Base-by-base conservation (phyloP, 73 alveolate genomes). In the Paramecium sexaurelia region DNA sequence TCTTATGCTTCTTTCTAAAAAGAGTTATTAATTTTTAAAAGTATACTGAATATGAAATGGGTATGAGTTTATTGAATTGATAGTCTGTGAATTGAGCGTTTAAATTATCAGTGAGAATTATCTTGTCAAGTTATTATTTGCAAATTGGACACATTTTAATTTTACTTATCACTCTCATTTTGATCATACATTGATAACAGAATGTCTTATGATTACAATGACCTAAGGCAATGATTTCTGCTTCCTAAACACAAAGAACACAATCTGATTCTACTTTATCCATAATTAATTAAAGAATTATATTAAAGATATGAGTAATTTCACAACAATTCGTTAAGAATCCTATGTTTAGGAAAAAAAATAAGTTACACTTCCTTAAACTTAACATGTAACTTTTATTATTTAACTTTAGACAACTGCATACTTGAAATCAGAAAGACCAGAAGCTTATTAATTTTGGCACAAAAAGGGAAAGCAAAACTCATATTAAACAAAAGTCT, bases 181-280 rank as follows among this genome's bases (percentile, higher is more conserved):
- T 86, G 51, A 61, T 61, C 87, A 61, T 55, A 33, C 93, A 86
- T 55, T 33, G 56, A 86, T 86, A 86, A 61, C 93, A 86, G 87
- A 86, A 61, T 57, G 82, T 55, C 24, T 86, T 86, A 41, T 86
- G 93, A 67, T 86, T 86, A 55, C 93, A 86, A 26, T 86, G 84
- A 57, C 93, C 93, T 32, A 86, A 61, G 17, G 69, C 93, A 37
- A 86, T 86, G 56, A 61, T 61, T 15, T 55, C 19, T 19, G 68
- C 69, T 13, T 55, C 39, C 15, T 86, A 51, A 4, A 61, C 82
- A 36, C 93, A 86, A 10, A 86, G 87, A 5, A 86, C 87, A 20
- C 93, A 86, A 35, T 86, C 93, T 61, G 83, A 61, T 61, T 61
- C 83, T 61, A 61, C 83, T 61, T 61, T 61, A 32, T 61, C 83